phyloP scores from a whole-genome alignment of 352 stramenopile species.

The Discostella stelligera region DNA sequence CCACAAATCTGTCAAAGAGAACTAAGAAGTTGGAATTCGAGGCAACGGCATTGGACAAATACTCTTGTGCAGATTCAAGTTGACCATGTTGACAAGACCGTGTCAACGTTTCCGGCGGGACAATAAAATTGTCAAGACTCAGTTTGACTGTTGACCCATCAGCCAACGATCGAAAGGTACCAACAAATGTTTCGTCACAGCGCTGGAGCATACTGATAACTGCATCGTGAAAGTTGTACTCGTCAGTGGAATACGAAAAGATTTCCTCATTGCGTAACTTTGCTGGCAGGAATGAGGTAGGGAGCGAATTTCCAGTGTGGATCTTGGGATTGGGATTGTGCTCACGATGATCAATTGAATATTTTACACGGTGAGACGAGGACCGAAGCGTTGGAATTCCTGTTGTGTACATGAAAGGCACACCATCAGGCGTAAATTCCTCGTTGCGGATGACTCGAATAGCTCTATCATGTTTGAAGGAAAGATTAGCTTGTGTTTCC shows the following conservation, averaged over 20 bases:
- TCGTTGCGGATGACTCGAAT: conserved; percentile 1
- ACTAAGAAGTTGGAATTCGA: conserved; percentile 67
- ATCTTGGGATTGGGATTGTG: conserved; percentile 66
- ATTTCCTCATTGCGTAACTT: conserved; percentile 53
- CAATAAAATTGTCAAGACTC: conserved; percentile 72
- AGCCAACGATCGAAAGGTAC: conserved; percentile 42
- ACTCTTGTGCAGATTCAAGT: conserved; percentile 68
- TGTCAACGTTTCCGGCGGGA: conserved; percentile 60
- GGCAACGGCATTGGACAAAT: conserved; percentile 67
- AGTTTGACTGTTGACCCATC: conserved; percentile 3
- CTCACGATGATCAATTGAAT: conserved; percentile 57
- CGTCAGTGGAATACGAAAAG: conserved; percentile 51
- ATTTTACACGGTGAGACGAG: conserved; percentile 75
- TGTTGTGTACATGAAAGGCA: conserved; percentile 62
- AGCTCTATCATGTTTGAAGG: neutral
- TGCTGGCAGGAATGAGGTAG: conserved; percentile 60
- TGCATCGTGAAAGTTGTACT: conserved; percentile 58
- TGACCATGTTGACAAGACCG: conserved; percentile 61
- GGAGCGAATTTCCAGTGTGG: conserved; percentile 51
- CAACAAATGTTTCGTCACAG: conserved; percentile 63
- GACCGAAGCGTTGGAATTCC: conserved; percentile 75
- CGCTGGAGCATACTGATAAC: conserved; percentile 51
- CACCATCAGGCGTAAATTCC: conserved; percentile 18
- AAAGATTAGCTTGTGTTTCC: neutral
- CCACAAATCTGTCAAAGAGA: conserved; percentile 76